Conservation (phyloP, 352 stramenopile species). For the Phytophthora pinifolia region DNA sequence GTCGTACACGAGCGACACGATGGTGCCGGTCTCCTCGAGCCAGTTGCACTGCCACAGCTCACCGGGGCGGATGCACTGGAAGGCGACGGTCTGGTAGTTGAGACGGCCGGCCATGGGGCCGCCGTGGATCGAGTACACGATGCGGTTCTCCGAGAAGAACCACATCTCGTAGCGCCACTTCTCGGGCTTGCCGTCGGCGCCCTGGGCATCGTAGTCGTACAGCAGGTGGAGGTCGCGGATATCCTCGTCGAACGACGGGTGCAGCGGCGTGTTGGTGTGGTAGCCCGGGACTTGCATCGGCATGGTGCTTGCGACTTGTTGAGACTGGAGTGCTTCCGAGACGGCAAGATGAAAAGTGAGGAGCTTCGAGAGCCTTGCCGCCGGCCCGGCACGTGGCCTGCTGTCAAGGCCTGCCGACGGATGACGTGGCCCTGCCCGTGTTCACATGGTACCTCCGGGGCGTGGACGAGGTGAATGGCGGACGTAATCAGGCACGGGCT, state of each 20-base stretch:
- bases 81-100: slow-evolving; percentile 61
- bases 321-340: slow-evolving; percentile 22
- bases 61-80: slow-evolving; percentile 57
- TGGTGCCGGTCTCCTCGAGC: slow-evolving; percentile 58
- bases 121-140: slow-evolving; percentile 62
- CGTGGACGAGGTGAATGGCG: slow-evolving; percentile 17
- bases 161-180: slow-evolving; percentile 70
- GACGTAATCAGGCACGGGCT: slow-evolving; percentile 21
- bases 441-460: slow-evolving; percentile 19
- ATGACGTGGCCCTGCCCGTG: slow-evolving; percentile 6
- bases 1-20: slow-evolving; percentile 55
- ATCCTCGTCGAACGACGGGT: slow-evolving; percentile 57
- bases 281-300: slow-evolving; percentile 43
- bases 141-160: slow-evolving; percentile 57
- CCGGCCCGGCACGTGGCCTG: slow-evolving; percentile 17
- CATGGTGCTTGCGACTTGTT: slow-evolving; percentile 32
- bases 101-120: slow-evolving; percentile 53
- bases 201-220: slow-evolving; percentile 56
- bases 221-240: slow-evolving; percentile 55
- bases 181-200: slow-evolving; percentile 39
- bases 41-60: slow-evolving; percentile 66
- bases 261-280: slow-evolving; percentile 55
- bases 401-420: neutral
- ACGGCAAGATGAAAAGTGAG: slow-evolving; percentile 34
- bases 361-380: neutral